Percentiles rank a stretch among this genome's conserved stretches.
Conservation (phyloP, 208 protist genomes). For the Wallacemonas sp. region DNA sequence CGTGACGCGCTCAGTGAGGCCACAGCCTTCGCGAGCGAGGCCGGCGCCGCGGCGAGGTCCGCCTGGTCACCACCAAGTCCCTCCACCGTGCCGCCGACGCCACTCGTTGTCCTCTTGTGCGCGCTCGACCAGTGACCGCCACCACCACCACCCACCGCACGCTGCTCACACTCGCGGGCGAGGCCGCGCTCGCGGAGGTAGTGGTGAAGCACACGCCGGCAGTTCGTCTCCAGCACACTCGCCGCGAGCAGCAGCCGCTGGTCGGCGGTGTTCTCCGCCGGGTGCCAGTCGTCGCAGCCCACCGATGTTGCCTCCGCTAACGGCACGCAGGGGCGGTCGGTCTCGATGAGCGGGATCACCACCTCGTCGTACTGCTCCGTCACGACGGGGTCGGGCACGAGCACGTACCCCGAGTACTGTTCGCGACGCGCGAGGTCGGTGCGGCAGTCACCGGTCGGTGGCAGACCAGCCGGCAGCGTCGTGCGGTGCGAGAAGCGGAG, state of each 20-base stretch:
- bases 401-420: constrained; percentile 70
- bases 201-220: constrained; percentile 1
- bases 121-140: not conserved
- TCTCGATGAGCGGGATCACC: constrained; percentile 45
- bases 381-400: constrained; percentile 70
- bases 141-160: not conserved
- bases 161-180: not conserved
- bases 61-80: not conserved
- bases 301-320: too few relatives aligned
- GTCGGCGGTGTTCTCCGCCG: not conserved
- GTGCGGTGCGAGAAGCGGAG: constrained; percentile 80
- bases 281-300: too few relatives aligned
- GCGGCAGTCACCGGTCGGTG: constrained; percentile 40
- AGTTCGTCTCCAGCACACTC: not conserved
- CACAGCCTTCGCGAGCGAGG: constrained; percentile 2
- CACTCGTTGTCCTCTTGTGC: not conserved
- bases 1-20: constrained; percentile 7
- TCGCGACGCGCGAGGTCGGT: constrained; percentile 16
- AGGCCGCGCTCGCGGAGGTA: not conserved
- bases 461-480: constrained; percentile 38
- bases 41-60: constrained; percentile 5
- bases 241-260: constrained; percentile 5
- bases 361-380: constrained; percentile 87
- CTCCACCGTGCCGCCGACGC: not conserved
- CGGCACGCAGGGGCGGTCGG: not conserved